Conservation (phyloP, 441 rosid species). For the Biscutella auriculata region DNA sequence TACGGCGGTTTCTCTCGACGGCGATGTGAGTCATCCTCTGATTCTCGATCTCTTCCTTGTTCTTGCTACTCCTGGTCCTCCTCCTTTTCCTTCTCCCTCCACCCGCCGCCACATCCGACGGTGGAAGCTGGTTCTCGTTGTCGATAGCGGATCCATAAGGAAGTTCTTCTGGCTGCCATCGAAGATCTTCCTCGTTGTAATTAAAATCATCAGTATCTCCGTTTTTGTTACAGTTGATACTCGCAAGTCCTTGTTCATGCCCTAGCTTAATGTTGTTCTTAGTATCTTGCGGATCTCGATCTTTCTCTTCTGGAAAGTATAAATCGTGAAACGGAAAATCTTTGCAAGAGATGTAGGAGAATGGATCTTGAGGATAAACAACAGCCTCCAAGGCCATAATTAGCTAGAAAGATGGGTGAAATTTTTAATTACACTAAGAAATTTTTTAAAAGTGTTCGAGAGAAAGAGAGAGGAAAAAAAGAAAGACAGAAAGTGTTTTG, state of each 20-base stretch:
- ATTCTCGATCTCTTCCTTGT: constrained; percentile 59
- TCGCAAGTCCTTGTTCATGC: constrained; percentile 1
- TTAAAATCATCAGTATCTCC: constrained; percentile 15
- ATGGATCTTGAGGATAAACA: constrained; percentile 38
- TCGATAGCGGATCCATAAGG: background rate
- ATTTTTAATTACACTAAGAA: too few relatives aligned
- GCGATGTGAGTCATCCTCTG: constrained; percentile 67
- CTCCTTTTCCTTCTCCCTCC: constrained; percentile 40
- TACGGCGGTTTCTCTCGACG: constrained; percentile 66
- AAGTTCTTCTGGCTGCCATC: too few relatives aligned
- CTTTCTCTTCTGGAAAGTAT: constrained; percentile 15
- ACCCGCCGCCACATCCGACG: constrained; percentile 18
- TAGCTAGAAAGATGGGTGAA: background rate
- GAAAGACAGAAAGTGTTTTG: constrained; percentile 19
- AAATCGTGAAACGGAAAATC: constrained; percentile 22
- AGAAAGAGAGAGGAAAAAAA: constrained; percentile 16
- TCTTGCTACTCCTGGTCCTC: constrained; percentile 35
- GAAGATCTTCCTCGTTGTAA: constrained; percentile 12
- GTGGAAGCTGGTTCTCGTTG: constrained; percentile 3
- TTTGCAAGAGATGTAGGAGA: constrained; percentile 22
- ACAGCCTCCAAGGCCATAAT: constrained; percentile 39
- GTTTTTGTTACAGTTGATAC: constrained; percentile 3
- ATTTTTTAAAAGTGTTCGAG: too few relatives aligned
- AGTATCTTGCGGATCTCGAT: constrained; percentile 18
- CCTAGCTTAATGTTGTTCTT: constrained; percentile 10